Evolutionary conservation across 2,329 filamentous ascomycete genomes (phyloP).

Genomic region (Diaporthe sp.): DNA sequence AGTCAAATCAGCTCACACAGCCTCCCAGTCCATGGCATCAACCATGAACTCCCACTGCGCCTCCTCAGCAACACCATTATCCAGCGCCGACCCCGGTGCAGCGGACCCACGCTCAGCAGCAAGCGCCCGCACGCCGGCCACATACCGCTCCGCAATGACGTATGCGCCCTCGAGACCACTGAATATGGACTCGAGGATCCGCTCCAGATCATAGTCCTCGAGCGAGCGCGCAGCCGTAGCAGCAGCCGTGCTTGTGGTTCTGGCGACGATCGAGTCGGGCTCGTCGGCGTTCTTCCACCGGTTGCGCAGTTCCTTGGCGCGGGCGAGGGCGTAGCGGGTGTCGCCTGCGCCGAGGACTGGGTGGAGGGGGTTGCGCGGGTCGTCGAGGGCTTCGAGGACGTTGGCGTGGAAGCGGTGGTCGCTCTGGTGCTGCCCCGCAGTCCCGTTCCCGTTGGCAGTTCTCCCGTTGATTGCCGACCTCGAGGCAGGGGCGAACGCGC

Average conservation of each 20-base stretch:
- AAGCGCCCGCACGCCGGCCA: constrained; percentile 39
- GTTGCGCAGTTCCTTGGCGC: constrained; percentile 77
- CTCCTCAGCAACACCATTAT: constrained; percentile 43
- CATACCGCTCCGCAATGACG: constrained; percentile 57
- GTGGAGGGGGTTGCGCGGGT: constrained; percentile 66
- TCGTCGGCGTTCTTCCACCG: constrained; percentile 77
- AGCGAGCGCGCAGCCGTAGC: constrained; percentile 54
- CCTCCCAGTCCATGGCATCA: constrained; percentile 70
- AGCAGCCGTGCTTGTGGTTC: no score
- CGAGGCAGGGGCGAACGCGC: constrained; percentile 35
- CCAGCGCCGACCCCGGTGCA: constrained; percentile 35
- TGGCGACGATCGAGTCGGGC: constrained; percentile 46
- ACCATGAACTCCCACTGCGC: constrained; percentile 67
- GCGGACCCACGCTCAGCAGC: constrained; percentile 38
- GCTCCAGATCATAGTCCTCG: constrained; percentile 69
- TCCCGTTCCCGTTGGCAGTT: neutral
- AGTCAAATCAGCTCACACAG: constrained; percentile 37
- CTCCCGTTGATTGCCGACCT: no score
- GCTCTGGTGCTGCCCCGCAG: constrained; percentile 7
- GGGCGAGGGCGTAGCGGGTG: constrained; percentile 67
- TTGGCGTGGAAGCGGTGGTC: constrained; percentile 73
- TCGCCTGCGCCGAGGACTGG: constrained; percentile 63
- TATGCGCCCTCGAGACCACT: constrained; percentile 69
- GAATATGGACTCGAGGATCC: constrained; percentile 68
- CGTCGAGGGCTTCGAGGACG: constrained; percentile 70